These are phyloP conservation scores for Saccharomyces pastorianus DNA, from an alignment of 1,139 yeast species.

Conservation along the genomic window DNA sequence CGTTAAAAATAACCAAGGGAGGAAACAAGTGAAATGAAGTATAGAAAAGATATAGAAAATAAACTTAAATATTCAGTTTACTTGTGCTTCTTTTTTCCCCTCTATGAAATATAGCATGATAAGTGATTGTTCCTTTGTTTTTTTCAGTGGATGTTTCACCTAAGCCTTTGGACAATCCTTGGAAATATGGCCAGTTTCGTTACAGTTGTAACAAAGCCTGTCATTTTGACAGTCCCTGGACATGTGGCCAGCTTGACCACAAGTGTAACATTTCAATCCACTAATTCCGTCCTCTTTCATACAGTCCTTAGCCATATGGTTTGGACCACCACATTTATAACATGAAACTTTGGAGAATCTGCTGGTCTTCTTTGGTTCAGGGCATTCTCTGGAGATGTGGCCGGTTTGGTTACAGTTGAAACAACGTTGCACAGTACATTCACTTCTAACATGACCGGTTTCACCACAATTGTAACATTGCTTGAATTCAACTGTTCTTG, in stretches of 20 bases:
- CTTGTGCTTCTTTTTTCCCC: not conserved
- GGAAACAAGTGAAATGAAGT: not conserved
- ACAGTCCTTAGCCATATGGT: constrained; percentile 89
- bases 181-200: constrained; percentile 84
- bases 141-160: not conserved
- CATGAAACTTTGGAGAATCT: constrained; percentile 50
- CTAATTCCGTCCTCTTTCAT: constrained; percentile 51
- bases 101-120: constrained; percentile 1
- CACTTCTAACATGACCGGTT: constrained; percentile 67
- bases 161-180: constrained; percentile 53
- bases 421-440: constrained; percentile 63
- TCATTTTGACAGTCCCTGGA: constrained; percentile 68
- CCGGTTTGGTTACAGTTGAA: constrained; percentile 84
- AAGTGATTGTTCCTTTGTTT: not conserved
- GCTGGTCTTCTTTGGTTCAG: constrained; percentile 34
- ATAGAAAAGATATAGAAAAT: not conserved
- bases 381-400: constrained; percentile 73
- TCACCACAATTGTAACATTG: constrained; percentile 82
- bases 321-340: constrained; percentile 89
- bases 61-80: not conserved
- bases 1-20: not conserved
- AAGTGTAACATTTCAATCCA: constrained; percentile 66
- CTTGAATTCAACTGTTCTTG: constrained; percentile 73
- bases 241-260: constrained; percentile 85
- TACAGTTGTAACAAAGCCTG: constrained; percentile 80